Evolutionary conservation across 1,284 basidiomycete species (phyloP).

Genomic region (Cutaneotrichosporon sp.): DNA sequence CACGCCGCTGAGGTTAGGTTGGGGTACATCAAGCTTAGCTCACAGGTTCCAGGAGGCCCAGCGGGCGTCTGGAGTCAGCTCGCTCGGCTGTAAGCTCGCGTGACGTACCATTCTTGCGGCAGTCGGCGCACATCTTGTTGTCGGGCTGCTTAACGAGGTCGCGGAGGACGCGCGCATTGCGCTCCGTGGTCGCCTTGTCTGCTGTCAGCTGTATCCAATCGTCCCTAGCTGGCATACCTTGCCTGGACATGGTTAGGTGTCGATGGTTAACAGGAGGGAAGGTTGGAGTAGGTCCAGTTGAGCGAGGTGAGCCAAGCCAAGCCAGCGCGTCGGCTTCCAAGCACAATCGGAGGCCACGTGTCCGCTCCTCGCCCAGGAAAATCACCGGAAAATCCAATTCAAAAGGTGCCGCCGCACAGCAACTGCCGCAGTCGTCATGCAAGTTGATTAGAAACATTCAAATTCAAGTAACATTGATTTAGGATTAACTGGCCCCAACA

Average conservation of each 20-base stretch:
- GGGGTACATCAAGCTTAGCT: constrained; percentile 36
- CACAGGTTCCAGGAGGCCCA: constrained; percentile 99
- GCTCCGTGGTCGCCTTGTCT: constrained; percentile 81
- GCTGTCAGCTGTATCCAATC: constrained; percentile 17
- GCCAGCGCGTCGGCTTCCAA: not conserved
- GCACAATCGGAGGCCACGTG: constrained; percentile 5
- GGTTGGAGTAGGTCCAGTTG: too few relatives aligned
- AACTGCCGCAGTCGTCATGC: not conserved
- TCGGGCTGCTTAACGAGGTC: constrained; percentile 84
- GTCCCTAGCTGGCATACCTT: constrained; percentile 25
- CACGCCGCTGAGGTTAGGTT: constrained; percentile 62
- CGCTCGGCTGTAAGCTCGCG: not conserved
- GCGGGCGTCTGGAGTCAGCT: constrained; percentile 69
- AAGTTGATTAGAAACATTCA: too few relatives aligned
- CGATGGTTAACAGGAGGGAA: not conserved
- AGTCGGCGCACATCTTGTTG: constrained; percentile 93
- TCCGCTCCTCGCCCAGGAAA: not conserved
- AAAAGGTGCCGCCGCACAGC: not conserved
- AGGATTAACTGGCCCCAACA: too few relatives aligned
- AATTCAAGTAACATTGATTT: too few relatives aligned
- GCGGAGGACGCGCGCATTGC: constrained; percentile 71
- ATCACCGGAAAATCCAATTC: not conserved
- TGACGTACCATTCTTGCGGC: constrained; percentile 80
- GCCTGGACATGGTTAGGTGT: constrained; percentile 35
- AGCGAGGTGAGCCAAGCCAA: not conserved